Base-by-base conservation (phyloP, 306 rosid genomes). In the Spatholobus suberectus region DNA sequence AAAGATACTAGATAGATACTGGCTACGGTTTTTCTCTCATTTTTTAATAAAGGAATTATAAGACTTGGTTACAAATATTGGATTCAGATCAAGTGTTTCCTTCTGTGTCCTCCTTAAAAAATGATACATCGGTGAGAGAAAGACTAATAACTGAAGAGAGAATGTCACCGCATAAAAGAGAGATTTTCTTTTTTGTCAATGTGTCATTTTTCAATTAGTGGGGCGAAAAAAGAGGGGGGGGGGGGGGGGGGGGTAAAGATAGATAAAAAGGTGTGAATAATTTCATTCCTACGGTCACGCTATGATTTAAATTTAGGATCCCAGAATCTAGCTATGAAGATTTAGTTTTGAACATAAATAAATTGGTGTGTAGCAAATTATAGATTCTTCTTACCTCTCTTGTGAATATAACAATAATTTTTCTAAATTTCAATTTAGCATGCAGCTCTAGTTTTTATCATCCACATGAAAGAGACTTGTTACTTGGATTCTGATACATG, bases 271-370 rank as follows among this genome's bases (percentile, higher is more conserved):
- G 5, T 29, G n/a, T 3, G 23, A 29, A 10, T 15, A 63, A 63
- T 29, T 62, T 63, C 13, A 63, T 17, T 63, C 70, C 11, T 6
- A 59, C n/a, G 26, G 18, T 27, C 40, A 13, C 20, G 18, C 8
- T 27, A 63, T 32, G 43, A 63, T 63, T 61, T 61, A 5, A 61
- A 27, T 61, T 29, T 10, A 67, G 27, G 18, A 69, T 9, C 52
- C 21, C 35, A 5, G 5, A 69, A 41, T 69, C 75, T 24, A 58
- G 37, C 66, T 69, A 40, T 8, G 59, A 70, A 70, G 76, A 70
- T 74, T 21, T 55, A 43, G 38, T 40, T 75, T 23, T 58, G 40
- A 57, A 76, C 27, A 59, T 17, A 61, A 76, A 41, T 58, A 32
- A 59, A 76, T 59, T 7, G 81, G 8, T 5, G 35, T 49, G 15